Percentiles rank a stretch among this genome's conserved stretches.
phyloP scores from a whole-genome alignment of 2,329 filamentous ascomycete genomes.

The Penicillium nordicum region DNA sequence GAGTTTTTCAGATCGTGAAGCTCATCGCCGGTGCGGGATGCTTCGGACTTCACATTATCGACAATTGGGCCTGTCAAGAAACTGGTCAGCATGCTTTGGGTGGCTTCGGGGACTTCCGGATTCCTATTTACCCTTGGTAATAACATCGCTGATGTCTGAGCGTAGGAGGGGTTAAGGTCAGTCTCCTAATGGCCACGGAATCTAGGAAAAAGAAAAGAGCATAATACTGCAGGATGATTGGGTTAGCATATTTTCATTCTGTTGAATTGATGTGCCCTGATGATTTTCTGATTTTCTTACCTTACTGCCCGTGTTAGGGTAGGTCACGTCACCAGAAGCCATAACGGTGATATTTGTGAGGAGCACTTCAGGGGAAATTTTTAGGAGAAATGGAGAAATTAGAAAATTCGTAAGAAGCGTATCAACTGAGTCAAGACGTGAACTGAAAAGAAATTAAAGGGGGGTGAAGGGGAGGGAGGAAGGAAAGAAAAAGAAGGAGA shows the following conservation, averaged over 20 bases:
- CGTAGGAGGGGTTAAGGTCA: constrained; percentile 13
- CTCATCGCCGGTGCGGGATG: constrained; percentile 55
- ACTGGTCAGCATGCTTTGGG: constrained; percentile 18
- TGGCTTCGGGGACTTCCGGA: background rate
- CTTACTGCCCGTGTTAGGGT: constrained; percentile 42
- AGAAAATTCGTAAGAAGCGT: constrained; percentile 5
- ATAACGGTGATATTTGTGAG: constrained; percentile 20
- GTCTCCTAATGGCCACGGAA: constrained; percentile 6
- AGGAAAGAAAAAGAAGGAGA: constrained; percentile 9
- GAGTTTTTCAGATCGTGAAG: constrained; percentile 57
- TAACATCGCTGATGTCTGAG: constrained; percentile 25
- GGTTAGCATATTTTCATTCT: constrained; percentile 13
- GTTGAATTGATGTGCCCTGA: constrained; percentile 3
- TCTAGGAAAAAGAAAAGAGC: background rate
- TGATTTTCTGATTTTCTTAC: constrained; percentile 22
- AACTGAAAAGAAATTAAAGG: background rate
- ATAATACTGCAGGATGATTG: constrained; percentile 13
- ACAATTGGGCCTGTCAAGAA: constrained; percentile 50
- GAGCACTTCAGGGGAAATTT: background rate
- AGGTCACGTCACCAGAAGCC: constrained; percentile 38
- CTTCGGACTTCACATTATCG: constrained; percentile 55
- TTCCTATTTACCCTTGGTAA: constrained; percentile 25
- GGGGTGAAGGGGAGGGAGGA: background rate
- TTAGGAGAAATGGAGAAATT: constrained; percentile 2
- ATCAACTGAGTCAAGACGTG: background rate